Conservation (phyloP, 345 rosid species). For the Acer campestre region DNA sequence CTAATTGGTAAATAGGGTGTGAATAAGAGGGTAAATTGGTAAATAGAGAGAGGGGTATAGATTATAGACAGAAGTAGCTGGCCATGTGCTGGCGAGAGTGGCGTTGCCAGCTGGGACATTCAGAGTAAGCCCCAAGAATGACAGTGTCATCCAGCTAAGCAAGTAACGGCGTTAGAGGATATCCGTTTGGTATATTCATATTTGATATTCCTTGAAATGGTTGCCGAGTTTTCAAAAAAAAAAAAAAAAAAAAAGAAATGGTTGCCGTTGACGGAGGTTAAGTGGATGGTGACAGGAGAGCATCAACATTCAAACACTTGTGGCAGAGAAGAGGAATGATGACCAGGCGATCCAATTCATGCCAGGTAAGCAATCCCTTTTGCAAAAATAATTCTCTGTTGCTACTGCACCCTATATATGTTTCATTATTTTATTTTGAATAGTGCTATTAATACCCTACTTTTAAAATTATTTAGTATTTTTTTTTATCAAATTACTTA, state of each 20-base stretch:
- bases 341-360: constrained; percentile 30
- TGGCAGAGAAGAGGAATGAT: constrained; percentile 33
- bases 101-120: constrained; percentile 43
- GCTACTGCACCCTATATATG: background rate
- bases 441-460: no score
- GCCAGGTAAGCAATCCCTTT: constrained; percentile 25
- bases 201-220: no score
- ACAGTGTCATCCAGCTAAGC: constrained; percentile 46
- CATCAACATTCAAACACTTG: background rate
- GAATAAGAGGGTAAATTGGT: background rate
- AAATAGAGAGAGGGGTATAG: background rate
- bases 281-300: constrained; percentile 28
- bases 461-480: no score
- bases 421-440: background rate
- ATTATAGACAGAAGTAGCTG: constrained; percentile 30
- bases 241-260: no score
- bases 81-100: constrained; percentile 35
- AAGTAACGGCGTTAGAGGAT: constrained; percentile 17
- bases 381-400: background rate
- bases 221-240: no score
- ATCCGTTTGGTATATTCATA: constrained; percentile 3
- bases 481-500: no score
- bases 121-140: background rate
- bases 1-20: background rate
- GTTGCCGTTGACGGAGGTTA: constrained; percentile 7